Evolutionary conservation across 305 asterid species (phyloP).

Genomic region (Caryopteris hybrid): DNA sequence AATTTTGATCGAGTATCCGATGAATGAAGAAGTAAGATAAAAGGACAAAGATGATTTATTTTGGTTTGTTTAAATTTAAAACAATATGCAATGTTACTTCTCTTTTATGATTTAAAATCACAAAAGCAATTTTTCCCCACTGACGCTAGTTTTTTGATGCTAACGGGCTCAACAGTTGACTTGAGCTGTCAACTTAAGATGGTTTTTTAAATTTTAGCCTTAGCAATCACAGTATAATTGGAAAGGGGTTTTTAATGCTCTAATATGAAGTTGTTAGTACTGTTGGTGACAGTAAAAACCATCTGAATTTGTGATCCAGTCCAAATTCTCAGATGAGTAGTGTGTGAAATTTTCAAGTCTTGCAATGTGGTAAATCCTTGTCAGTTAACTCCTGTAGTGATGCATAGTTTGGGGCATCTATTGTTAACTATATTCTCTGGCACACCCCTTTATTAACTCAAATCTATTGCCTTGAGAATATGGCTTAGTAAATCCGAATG

Average conservation of each 20-base stretch:
- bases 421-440: not conserved
- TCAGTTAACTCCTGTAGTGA: not conserved
- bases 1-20: not conserved
- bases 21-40: not conserved
- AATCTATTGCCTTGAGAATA: not conserved
- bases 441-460: not conserved
- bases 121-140: not conserved
- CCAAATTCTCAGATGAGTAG: not conserved
- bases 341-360: not conserved
- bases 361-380: not conserved
- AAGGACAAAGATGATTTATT: not conserved
- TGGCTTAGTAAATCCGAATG: not conserved
- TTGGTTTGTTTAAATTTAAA: too few species aligned
- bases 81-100: not conserved
- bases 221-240: not conserved
- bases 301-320: not conserved
- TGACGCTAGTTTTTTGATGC: not conserved
- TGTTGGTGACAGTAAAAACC: not conserved
- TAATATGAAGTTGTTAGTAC: not conserved
- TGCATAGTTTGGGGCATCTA: not conserved
- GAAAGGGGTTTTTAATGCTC: not conserved
- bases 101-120: not conserved
- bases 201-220: too few species aligned
- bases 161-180: not conserved
- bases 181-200: not conserved